Conservation (phyloP, 768 basidiomycete species). For the Rhizopogon rudus region DNA sequence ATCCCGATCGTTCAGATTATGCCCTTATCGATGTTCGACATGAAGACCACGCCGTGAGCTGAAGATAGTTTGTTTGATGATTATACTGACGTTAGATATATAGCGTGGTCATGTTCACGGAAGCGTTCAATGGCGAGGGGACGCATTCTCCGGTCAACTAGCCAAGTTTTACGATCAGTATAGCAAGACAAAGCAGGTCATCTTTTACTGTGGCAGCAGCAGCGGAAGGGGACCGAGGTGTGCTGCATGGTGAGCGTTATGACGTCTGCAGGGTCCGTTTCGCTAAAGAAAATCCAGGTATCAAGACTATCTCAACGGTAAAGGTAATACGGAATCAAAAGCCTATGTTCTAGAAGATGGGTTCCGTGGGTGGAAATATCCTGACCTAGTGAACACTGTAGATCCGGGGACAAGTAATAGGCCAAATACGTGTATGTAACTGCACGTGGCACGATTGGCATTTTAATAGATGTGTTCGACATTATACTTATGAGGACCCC, state of each 20-base stretch:
- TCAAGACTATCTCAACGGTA: conserved; percentile 40
- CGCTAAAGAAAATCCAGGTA: conserved; percentile 31
- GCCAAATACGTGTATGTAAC: background rate
- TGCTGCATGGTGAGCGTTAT: conserved; percentile 44
- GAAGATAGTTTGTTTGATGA: background rate
- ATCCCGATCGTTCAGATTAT: conserved; percentile 19
- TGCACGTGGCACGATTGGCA: background rate
- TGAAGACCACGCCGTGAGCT: conserved; percentile 40
- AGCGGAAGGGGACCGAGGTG: conserved; percentile 48
- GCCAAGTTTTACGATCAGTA: conserved; percentile 37
- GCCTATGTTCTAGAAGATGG: conserved; percentile 42
- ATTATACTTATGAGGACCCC: background rate
- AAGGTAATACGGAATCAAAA: conserved; percentile 26
- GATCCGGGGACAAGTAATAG: background rate
- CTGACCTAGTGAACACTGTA: background rate
- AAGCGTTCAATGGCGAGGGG: conserved; percentile 44
- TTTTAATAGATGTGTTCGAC: too few species aligned
- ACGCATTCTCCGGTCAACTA: conserved; percentile 45
- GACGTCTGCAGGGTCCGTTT: background rate
- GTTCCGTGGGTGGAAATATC: conserved; percentile 32
- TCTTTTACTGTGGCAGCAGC: conserved; percentile 53
- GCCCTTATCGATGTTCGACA: conserved; percentile 48
- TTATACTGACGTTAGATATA: background rate
- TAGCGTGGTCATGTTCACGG: conserved; percentile 52
- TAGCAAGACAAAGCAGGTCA: conserved; percentile 34